Evolutionary conservation across 2,329 filamentous ascomycete genomes (phyloP), one percentile per base, ranked within the genome.

Genomic region (Aspergillus bombycis): DNA sequence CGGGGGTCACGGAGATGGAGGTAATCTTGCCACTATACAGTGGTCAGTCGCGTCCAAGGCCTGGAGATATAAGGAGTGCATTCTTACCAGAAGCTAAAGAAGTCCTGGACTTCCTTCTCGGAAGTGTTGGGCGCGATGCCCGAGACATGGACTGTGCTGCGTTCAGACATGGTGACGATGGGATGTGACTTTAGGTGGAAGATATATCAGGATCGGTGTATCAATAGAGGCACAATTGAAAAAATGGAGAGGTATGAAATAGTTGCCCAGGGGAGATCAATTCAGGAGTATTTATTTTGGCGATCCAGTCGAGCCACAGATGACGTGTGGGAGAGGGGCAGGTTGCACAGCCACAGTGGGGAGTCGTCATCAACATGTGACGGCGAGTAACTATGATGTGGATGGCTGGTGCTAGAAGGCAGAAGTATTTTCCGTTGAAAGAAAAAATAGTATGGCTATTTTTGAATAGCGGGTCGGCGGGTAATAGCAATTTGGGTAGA

Each of bases 61-160:
- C 30, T 30, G 46, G 57, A 52, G 9, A 19, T 5, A 28, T 23
- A 56, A 26, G 14, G 11, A n/a, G 26, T n/a, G 53, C 54, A 1
- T 52, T 74, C 87, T 77, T 85, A 94, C 92, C 87, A 89, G 80
- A 98, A 98, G 84, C 91, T 95, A 85, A 99, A 99, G 86, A 99
- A 99, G 77, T 97, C 94, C 75, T 88, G 89, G 73, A 99, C 89
- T 81, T 98, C 93, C 82, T 94, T 90, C 81, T 99, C 93, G 70
- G 87, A 88, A 62, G 94, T 97, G 77, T 89, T 82, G 67, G 84
- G 78, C 71, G 91, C 89, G 81, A 99, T 97, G 83, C 95, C 94
- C 82, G 91, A 91, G 74, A 98, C 94, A 82, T 94, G 83, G 68
- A 97, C 92, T 57, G 91, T 94, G 72, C 82, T 86, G 72, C 81